Evolutionary conservation across 345 rosid species (phyloP).

Genomic region (Cardiospermum halicacabum): DNA sequence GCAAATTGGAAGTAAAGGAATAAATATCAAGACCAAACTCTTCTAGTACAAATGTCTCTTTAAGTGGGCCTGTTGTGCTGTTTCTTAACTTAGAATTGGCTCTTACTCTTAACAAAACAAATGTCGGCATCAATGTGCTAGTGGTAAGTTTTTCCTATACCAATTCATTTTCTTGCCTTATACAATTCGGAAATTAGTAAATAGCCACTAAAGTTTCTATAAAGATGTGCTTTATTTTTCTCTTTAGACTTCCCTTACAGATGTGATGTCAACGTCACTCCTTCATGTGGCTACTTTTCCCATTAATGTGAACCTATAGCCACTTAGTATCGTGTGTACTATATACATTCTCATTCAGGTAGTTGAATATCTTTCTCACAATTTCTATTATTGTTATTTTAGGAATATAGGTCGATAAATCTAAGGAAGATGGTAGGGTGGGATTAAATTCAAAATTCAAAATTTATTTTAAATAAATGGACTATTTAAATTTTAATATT

Average conservation of each 20-base stretch:
- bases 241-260: not conserved
- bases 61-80: not conserved
- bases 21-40: not conserved
- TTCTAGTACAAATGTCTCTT: not conserved
- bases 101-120: not conserved
- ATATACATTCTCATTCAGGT: no score
- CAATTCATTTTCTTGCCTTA: not conserved
- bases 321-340: not conserved
- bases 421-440: no score
- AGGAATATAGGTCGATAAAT: no score
- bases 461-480: no score
- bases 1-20: not conserved
- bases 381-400: no score
- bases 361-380: no score
- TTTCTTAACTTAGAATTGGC: not conserved
- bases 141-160: not conserved
- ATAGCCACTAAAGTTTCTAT: not conserved
- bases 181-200: not conserved
- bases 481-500: no score
- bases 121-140: not conserved
- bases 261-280: not conserved
- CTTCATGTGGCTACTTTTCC: not conserved
- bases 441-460: no score
- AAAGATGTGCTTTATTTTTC: not conserved
- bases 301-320: not conserved